Percentiles rank a stretch among this genome's conserved stretches.
Conservation (phyloP, 73 alveolate genomes). For the Tetrahymena thermophila region DNA sequence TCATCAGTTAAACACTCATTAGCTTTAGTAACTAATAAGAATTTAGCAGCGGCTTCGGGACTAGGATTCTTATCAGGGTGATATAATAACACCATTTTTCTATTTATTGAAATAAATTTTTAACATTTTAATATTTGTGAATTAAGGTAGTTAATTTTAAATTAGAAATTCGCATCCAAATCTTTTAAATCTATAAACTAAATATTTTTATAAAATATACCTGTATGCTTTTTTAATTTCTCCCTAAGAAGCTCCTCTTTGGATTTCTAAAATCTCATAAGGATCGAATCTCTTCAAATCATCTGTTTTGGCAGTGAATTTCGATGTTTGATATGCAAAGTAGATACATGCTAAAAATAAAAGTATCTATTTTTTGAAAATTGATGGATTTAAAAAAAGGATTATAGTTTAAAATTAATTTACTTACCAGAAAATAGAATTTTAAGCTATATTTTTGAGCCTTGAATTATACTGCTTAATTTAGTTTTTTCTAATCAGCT, state of each 20-base stretch:
- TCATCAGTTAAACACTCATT: conserved; percentile 66
- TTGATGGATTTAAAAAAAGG: not conserved
- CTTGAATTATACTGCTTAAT: conserved; percentile 8
- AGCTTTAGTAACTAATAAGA: conserved; percentile 57
- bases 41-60: conserved; percentile 61
- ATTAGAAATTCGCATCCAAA: not conserved
- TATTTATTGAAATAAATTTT: conserved; percentile 15
- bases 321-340: conserved; percentile 4
- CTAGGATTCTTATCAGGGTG: conserved; percentile 78
- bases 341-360: not conserved
- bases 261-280: conserved; percentile 68
- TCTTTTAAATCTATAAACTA: not conserved
- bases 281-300: conserved; percentile 64
- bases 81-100: conserved; percentile 47
- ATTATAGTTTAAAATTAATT: not conserved
- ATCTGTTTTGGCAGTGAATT: conserved; percentile 36
- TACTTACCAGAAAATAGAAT: not conserved
- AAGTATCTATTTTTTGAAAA: not conserved
- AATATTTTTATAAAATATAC: not conserved
- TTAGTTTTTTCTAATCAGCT: conserved; percentile 1
- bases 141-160: not conserved
- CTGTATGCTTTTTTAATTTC: conserved; percentile 58
- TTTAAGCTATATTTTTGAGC: not conserved
- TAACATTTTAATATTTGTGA: not conserved
- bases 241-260: conserved; percentile 38